Conservation (phyloP, 2,329 filamentous ascomycete species). For the Cercospora janseana region DNA sequence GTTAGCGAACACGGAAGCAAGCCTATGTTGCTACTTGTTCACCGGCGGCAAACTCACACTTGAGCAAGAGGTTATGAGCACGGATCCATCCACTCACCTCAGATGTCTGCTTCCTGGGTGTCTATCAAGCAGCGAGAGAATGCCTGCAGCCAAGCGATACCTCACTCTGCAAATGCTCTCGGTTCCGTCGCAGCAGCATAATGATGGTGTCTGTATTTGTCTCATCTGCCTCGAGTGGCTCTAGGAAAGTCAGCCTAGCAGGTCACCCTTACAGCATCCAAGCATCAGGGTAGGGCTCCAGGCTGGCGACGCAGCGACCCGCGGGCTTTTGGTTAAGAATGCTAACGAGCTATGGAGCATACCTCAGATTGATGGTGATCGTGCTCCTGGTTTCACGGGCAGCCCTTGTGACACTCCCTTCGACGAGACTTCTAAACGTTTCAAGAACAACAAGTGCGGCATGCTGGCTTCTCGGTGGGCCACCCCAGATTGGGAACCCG, state of each 20-base stretch:
- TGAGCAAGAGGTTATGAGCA: not conserved
- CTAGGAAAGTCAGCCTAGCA: conserved; percentile 20
- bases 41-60: conserved; percentile 9
- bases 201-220: conserved; percentile 19
- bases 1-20: conserved; percentile 52
- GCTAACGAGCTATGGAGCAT: not conserved
- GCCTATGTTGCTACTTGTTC: no score
- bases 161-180: conserved; percentile 10
- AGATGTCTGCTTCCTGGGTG: conserved; percentile 17
- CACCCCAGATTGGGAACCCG: not conserved
- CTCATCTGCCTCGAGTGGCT: conserved; percentile 25
- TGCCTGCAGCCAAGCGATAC: conserved; percentile 14
- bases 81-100: not conserved
- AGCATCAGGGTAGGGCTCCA: not conserved
- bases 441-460: not conserved
- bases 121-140: conserved; percentile 6
- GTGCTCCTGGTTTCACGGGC: not conserved
- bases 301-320: not conserved
- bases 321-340: not conserved
- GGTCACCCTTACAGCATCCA: not conserved
- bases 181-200: not conserved
- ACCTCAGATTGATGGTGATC: conserved; percentile 4
- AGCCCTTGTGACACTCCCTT: no score
- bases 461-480: not conserved
- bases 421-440: not conserved